Evolutionary conservation across 169 alveolate genomes (phyloP).

Genomic region (Babesia sp.): DNA sequence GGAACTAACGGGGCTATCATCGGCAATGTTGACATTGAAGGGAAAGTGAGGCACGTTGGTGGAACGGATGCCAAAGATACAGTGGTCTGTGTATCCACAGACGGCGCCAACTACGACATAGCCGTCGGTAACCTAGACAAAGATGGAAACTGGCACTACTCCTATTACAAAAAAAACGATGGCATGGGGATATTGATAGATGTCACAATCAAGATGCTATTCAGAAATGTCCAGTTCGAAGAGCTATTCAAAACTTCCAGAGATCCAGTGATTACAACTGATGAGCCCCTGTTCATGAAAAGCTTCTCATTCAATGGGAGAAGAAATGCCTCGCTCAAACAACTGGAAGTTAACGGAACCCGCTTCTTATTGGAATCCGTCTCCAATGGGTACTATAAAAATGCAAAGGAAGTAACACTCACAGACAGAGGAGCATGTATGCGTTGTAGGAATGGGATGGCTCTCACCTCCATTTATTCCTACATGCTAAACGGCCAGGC

Average conservation of each 20-base stretch:
- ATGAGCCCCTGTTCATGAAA: not conserved
- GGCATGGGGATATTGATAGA: conserved; percentile 6
- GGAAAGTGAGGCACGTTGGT: conserved; percentile 6
- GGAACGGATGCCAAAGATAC: not conserved
- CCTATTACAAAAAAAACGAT: not conserved
- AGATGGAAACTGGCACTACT: conserved; percentile 2
- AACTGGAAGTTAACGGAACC: not conserved
- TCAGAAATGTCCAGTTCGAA: not conserved
- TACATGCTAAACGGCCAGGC: not conserved
- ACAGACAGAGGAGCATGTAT: not conserved
- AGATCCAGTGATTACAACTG: not conserved
- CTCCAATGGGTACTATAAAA: conserved; percentile 8
- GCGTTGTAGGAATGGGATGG: not conserved
- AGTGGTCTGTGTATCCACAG: not conserved
- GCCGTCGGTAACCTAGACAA: conserved; percentile 12
- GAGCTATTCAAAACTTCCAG: not conserved
- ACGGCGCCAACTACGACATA: not conserved
- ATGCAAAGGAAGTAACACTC: not conserved
- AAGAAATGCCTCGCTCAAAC: conserved; percentile 23
- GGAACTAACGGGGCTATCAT: conserved; percentile 13
- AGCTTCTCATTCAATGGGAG: conserved; percentile 10
- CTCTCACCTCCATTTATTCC: not conserved
- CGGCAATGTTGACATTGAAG: not conserved
- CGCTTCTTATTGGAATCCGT: conserved; percentile 9
- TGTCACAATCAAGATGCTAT: not conserved